Percentiles rank a stretch among this genome's conserved stretches.
phyloP scores from a whole-genome alignment of 257 asterid species.

The Osmanthus fragrans region DNA sequence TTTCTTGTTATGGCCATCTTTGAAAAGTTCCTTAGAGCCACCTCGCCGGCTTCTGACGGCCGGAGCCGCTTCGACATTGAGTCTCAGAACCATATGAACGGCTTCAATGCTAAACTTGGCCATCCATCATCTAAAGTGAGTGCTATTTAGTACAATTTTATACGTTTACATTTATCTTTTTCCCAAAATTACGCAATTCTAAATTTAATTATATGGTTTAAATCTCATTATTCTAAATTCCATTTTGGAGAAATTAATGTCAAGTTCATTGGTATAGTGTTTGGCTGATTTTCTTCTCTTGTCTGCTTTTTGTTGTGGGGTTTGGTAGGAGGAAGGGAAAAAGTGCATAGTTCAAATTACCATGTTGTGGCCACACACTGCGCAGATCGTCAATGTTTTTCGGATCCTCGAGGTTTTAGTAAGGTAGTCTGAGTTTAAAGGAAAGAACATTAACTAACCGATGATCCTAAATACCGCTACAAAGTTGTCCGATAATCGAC shows the following conservation, averaged over 20 bases:
- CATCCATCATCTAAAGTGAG: constrained; percentile 75
- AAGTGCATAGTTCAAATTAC: neutral
- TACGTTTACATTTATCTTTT: neutral
- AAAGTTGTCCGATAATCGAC: neutral
- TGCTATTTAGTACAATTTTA: neutral
- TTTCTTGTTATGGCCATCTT: constrained; percentile 92
- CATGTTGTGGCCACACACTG: neutral
- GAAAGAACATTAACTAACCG: neutral
- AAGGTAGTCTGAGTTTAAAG: constrained; percentile 9
- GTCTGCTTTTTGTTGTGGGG: neutral
- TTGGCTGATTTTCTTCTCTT: neutral
- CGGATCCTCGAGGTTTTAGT: constrained; percentile 5
- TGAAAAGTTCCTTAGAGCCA: constrained; percentile 71
- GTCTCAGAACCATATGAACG: constrained; percentile 39
- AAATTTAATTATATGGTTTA: no score
- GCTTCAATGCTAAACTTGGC: constrained; percentile 52
- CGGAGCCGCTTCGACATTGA: constrained; percentile 48
- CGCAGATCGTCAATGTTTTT: neutral
- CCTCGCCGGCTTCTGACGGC: constrained; percentile 49
- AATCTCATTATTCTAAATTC: no score
- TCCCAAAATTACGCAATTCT: no score
- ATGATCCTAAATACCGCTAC: neutral
- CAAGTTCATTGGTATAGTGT: no score
- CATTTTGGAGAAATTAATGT: no score
- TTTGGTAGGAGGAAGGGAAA: no score